These are phyloP conservation scores for Crithidia brevicula DNA, from an alignment of 208 protist species.

Conservation along the genomic window DNA sequence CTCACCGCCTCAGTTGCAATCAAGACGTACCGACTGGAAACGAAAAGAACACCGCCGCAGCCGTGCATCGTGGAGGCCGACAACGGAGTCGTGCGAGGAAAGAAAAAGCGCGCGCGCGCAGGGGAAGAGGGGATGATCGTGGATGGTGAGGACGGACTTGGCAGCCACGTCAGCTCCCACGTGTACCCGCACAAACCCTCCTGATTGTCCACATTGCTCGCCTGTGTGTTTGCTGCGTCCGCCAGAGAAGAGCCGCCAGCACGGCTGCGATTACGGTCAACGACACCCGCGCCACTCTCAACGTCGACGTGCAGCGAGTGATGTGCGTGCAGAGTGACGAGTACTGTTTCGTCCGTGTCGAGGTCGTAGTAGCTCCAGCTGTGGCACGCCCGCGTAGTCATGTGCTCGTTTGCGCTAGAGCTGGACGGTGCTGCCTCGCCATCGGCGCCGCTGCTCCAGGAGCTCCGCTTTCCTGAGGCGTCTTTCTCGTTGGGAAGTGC, in stretches of 20 bases:
- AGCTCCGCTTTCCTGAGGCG: background rate
- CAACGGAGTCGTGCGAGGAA: conserved; percentile 10
- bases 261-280: no score
- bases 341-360: conserved; percentile 19
- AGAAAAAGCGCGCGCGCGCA: conserved; percentile 15
- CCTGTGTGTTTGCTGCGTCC: background rate
- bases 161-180: conserved; percentile 34
- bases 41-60: conserved; percentile 48
- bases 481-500: background rate
- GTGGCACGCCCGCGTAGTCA: conserved; percentile 24
- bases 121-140: background rate
- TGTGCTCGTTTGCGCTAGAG: background rate
- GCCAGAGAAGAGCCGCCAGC: no score
- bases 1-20: conserved; percentile 29
- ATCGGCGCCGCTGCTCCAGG: background rate
- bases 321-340: conserved; percentile 32
- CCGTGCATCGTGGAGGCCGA: conserved; percentile 12
- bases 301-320: conserved; percentile 29
- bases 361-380: conserved; percentile 32
- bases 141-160: background rate
- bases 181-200: conserved; percentile 34
- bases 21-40: conserved; percentile 56
- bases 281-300: background rate
- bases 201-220: background rate
- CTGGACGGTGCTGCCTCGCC: background rate